phyloP scores from a whole-genome alignment of 176 grass and related monocot species.

The Dendrocalamus sinicus region DNA sequence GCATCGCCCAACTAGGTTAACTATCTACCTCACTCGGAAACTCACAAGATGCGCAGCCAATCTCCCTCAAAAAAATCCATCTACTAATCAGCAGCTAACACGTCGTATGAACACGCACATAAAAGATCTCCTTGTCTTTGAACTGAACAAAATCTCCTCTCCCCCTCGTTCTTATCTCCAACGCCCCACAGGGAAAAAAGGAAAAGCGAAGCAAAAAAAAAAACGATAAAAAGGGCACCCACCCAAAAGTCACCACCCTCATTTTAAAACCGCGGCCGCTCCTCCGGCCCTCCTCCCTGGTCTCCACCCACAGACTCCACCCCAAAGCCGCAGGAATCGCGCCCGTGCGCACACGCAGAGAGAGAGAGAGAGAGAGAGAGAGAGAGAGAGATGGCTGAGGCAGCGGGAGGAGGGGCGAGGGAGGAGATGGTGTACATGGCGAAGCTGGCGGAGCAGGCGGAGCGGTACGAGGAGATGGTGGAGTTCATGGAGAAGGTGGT shows the following conservation, averaged over 20 bases:
- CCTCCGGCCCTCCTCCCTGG: neutral
- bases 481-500: slow-evolving; percentile 99
- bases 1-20: neutral
- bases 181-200: neutral
- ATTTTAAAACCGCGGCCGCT: slow-evolving; percentile 61
- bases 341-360: neutral
- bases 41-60: neutral
- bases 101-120: neutral
- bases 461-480: slow-evolving; percentile 99
- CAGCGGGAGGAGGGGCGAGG: slow-evolving; percentile 47
- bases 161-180: slow-evolving; percentile 45
- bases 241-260: neutral
- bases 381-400: slow-evolving; percentile 38
- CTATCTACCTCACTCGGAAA: neutral
- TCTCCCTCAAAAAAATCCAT: neutral
- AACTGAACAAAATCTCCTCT: slow-evolving; percentile 2
- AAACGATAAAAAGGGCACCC: neutral
- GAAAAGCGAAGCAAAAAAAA: slow-evolving; percentile 9
- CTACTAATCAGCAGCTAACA: neutral
- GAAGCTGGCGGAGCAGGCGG: slow-evolving; percentile 96
- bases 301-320: slow-evolving; percentile 28
- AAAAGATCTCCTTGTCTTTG: slow-evolving; percentile 9
- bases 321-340: slow-evolving; percentile 36
- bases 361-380: neutral
- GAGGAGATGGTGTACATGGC: slow-evolving; percentile 97